Conservation (phyloP, 1,284 basidiomycete genomes). For the Cryptococcus sp. region DNA sequence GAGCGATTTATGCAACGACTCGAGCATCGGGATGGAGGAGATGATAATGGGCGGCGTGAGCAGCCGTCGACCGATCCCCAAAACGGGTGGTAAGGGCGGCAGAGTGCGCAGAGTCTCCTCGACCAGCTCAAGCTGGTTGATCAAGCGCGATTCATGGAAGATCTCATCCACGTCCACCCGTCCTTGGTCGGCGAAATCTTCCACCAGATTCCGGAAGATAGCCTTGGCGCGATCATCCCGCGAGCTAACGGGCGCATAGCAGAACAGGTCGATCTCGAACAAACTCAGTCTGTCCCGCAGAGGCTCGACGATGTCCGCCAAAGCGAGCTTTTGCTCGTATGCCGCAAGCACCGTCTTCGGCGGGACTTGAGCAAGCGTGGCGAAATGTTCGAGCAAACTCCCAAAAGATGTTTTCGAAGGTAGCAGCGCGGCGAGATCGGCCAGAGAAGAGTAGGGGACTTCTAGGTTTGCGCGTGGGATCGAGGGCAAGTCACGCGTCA, state of each 20-base stretch:
- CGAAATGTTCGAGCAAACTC: constrained; percentile 39
- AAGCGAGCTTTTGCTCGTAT: constrained; percentile 45
- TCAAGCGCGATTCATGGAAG: constrained; percentile 52
- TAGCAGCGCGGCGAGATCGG: constrained; percentile 52
- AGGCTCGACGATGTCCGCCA: constrained; percentile 57
- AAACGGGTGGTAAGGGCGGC: constrained; percentile 29
- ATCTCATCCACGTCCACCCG: constrained; percentile 52
- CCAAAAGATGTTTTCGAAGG: constrained; percentile 47
- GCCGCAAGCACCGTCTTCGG: constrained; percentile 57
- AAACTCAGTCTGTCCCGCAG: constrained; percentile 56
- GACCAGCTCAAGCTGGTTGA: constrained; percentile 57
- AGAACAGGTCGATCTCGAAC: constrained; percentile 59
- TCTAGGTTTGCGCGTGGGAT: constrained; percentile 57
- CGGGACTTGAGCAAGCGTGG: constrained; percentile 57
- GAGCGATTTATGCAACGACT: constrained; percentile 78
- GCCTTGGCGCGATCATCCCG: constrained; percentile 54
- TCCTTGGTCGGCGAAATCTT: constrained; percentile 50
- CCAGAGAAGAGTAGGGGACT: constrained; percentile 44
- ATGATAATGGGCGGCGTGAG: constrained; percentile 41
- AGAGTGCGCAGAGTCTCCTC: constrained; percentile 52
- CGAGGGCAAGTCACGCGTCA: constrained; percentile 55
- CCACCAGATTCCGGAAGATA: constrained; percentile 51
- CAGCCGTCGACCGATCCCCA: constrained; percentile 18
- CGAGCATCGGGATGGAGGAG: constrained; percentile 59
- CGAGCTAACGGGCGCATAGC: constrained; percentile 55